Evolutionary conservation across 208 protist species (phyloP).

Genomic region (Leishmania lainsoni): DNA sequence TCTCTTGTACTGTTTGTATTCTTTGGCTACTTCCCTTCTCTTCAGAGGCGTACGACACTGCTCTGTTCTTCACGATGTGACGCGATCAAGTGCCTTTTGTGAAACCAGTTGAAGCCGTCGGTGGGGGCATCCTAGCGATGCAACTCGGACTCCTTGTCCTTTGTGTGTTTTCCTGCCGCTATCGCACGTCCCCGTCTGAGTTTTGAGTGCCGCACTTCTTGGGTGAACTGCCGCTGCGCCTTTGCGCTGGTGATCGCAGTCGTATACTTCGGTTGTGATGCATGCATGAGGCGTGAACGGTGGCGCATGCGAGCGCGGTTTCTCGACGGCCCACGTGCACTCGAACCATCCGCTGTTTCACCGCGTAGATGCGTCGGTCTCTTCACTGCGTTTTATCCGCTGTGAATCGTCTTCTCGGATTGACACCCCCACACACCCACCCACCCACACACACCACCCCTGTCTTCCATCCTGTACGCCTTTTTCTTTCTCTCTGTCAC

Average conservation of each 20-base stretch:
- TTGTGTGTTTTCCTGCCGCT: not conserved
- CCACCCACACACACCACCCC: not conserved
- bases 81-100: not conserved
- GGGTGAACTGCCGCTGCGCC: not conserved
- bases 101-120: not conserved
- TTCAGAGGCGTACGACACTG: not conserved
- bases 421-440: not conserved
- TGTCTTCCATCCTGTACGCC: not conserved
- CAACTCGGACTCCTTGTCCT: not conserved
- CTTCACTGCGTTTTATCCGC: not conserved
- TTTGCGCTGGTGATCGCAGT: not conserved
- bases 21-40: no score
- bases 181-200: not conserved
- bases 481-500: no score
- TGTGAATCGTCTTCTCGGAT: not conserved
- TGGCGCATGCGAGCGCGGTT: not conserved
- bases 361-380: not conserved
- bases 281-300: not conserved
- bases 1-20: not conserved
- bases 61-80: not conserved
- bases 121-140: not conserved
- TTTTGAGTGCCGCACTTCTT: not conserved
- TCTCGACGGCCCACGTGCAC: not conserved
- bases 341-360: not conserved
- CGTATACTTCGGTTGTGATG: not conserved